A percentile compares a stretch with the other conserved stretches of the same genome.
These are phyloP conservation scores for Puccinia horiana DNA, from an alignment of 1,284 basidiomycete species.

Conservation along the genomic window DNA sequence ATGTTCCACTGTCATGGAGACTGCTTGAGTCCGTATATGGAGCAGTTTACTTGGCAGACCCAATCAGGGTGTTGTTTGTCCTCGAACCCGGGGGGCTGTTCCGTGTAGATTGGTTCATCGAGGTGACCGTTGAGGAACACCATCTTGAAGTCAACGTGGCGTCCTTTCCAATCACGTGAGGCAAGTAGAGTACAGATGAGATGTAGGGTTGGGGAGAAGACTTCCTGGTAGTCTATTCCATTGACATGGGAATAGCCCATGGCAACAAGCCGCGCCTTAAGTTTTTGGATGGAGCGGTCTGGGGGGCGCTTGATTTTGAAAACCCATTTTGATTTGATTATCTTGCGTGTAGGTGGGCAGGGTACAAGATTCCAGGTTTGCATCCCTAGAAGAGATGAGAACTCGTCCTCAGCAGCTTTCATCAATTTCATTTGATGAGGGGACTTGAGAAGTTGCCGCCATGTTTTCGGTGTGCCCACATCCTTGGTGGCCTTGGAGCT, in stretches of 20 bases:
- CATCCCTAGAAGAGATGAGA: too few relatives aligned
- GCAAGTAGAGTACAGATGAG: not conserved
- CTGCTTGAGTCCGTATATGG: conserved; percentile 19
- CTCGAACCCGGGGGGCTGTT: conserved; percentile 21
- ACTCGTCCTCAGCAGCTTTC: not conserved
- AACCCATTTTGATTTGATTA: conserved; percentile 35
- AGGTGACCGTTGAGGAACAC: not conserved
- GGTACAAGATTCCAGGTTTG: too few relatives aligned
- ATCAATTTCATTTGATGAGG: not conserved
- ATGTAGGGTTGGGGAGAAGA: conserved; percentile 25
- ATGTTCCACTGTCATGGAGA: conserved; percentile 5
- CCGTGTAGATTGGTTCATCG: not conserved
- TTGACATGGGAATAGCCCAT: conserved; percentile 36
- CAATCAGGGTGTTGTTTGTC: not conserved
- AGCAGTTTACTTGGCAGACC: conserved; percentile 9
- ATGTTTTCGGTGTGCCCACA: not conserved
- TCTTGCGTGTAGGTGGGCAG: not conserved
- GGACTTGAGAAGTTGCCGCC: not conserved
- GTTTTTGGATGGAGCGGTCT: conserved; percentile 16
- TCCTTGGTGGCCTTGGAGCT: not conserved
- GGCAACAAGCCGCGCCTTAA: not conserved
- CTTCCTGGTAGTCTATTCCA: conserved; percentile 45
- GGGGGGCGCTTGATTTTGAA: conserved; percentile 12
- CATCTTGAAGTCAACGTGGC: not conserved
- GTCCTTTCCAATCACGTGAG: not conserved